These are phyloP conservation scores for Corymbia calophylla DNA, from an alignment of 441 rosid species.

Conservation along the genomic window DNA sequence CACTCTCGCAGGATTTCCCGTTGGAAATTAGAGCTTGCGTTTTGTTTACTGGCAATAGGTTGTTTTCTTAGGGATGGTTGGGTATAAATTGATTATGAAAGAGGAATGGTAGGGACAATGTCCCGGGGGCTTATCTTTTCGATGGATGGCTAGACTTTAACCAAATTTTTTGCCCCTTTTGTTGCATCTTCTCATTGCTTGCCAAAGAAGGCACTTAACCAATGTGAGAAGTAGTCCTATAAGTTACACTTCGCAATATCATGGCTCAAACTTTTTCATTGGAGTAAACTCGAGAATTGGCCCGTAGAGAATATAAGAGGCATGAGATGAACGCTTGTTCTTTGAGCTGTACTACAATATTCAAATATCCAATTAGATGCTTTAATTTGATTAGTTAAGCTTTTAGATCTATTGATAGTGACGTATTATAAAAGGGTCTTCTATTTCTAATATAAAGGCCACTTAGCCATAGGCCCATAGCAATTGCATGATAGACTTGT, in stretches of 20 bases:
- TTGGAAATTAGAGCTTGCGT: not conserved
- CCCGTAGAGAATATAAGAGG: not conserved
- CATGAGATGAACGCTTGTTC: not conserved
- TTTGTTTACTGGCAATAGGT: not conserved
- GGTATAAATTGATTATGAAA: not conserved
- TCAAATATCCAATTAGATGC: not conserved
- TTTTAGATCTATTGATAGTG: not conserved
- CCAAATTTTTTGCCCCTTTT: not conserved
- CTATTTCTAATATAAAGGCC: not conserved
- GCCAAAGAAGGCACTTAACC: not conserved
- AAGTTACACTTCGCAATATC: not conserved
- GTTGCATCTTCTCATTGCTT: not conserved
- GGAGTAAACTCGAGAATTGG: not conserved
- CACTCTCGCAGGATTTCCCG: not conserved
- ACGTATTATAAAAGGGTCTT: not conserved
- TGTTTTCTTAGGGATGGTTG: not conserved
- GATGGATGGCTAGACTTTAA: not conserved
- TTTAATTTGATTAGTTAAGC: not conserved
- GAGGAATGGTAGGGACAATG: not conserved
- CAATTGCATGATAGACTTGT: rapidly evolving
- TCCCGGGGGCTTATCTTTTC: not conserved
- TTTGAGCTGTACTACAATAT: not conserved
- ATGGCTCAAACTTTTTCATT: not conserved
- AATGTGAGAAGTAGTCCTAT: not conserved
- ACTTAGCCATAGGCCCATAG: not conserved